Percentiles rank a stretch among this genome's conserved stretches.
Conservation (phyloP, 306 rosid species). For the Potentilla sterilis region DNA sequence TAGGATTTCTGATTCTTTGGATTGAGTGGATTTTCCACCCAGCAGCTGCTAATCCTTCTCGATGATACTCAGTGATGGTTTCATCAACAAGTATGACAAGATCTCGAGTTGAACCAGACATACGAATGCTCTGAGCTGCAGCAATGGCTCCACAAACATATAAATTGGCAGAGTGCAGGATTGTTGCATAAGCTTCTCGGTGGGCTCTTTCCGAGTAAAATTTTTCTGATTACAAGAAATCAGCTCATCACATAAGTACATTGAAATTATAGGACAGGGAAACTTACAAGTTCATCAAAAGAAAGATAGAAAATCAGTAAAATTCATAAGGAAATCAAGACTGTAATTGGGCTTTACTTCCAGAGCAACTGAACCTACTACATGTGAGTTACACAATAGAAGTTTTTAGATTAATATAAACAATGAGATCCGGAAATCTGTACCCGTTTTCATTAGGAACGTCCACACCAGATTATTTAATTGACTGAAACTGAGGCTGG, state of each 20-base stretch:
- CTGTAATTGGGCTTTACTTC: no score
- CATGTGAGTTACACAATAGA: neutral
- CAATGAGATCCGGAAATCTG: neutral
- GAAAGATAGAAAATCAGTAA: neutral
- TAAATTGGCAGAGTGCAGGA: slow-evolving; percentile 78
- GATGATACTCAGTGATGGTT: slow-evolving; percentile 65
- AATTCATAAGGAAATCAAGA: neutral
- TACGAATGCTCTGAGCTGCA: slow-evolving; percentile 87
- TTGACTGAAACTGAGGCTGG: neutral
- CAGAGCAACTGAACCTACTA: neutral
- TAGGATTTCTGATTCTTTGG: slow-evolving; percentile 84
- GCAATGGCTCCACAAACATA: slow-evolving; percentile 89
- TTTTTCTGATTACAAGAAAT: slow-evolving; percentile 46
- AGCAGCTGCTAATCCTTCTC: slow-evolving; percentile 73
- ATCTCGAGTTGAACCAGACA: slow-evolving; percentile 87
- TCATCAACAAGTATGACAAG: slow-evolving; percentile 83
- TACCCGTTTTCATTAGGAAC: neutral
- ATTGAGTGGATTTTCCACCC: slow-evolving; percentile 85
- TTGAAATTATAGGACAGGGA: neutral
- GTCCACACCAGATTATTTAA: neutral
- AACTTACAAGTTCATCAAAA: neutral
- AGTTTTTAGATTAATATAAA: neutral
- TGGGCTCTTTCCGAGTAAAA: slow-evolving; percentile 55
- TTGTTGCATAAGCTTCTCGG: slow-evolving; percentile 88
- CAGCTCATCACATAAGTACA: slow-evolving; percentile 12